Percentiles rank a stretch among this genome's conserved stretches.
These are phyloP conservation scores for Suhomyces kilbournensis DNA, from an alignment of 805 yeast genomes.

Conservation along the genomic window DNA sequence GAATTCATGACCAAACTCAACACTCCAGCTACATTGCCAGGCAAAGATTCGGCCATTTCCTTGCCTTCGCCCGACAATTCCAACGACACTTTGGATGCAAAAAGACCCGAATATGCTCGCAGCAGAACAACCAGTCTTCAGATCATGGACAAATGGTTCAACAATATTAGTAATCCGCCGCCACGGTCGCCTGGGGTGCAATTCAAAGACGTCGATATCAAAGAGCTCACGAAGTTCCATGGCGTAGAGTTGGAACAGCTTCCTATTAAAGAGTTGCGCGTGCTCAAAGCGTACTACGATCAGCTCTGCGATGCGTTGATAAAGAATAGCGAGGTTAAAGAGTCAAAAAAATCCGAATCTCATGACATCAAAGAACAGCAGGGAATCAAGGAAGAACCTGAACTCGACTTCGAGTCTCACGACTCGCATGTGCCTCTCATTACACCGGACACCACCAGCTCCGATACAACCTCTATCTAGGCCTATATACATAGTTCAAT, in stretches of 20 bases:
- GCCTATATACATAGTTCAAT: not conserved
- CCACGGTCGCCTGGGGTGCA: conserved; percentile 3
- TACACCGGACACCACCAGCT: not conserved
- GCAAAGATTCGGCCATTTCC: conserved; percentile 26
- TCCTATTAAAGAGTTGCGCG: conserved; percentile 33
- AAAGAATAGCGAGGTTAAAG: not conserved
- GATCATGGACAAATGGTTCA: conserved; percentile 44
- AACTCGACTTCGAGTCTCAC: not conserved
- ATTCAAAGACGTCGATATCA: conserved; percentile 4
- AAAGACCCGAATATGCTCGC: conserved; percentile 26
- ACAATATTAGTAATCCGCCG: conserved; percentile 22
- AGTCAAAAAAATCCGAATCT: not conserved
- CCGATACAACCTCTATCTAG: not conserved
- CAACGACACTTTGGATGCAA: conserved; percentile 6
- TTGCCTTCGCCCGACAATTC: conserved; percentile 24
- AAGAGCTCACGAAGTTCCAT: conserved; percentile 32
- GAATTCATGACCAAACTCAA: conserved; percentile 43
- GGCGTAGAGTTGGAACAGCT: conserved; percentile 35
- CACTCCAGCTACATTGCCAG: conserved; percentile 10
- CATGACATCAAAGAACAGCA: not conserved
- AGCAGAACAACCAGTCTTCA: conserved; percentile 38
- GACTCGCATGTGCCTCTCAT: not conserved
- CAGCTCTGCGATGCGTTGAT: conserved; percentile 26
- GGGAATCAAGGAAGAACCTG: not conserved
- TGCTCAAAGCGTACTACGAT: conserved; percentile 35